These are phyloP conservation scores for Sclerotinia minor DNA, from an alignment of 2,329 filamentous ascomycete species.

Conservation along the genomic window DNA sequence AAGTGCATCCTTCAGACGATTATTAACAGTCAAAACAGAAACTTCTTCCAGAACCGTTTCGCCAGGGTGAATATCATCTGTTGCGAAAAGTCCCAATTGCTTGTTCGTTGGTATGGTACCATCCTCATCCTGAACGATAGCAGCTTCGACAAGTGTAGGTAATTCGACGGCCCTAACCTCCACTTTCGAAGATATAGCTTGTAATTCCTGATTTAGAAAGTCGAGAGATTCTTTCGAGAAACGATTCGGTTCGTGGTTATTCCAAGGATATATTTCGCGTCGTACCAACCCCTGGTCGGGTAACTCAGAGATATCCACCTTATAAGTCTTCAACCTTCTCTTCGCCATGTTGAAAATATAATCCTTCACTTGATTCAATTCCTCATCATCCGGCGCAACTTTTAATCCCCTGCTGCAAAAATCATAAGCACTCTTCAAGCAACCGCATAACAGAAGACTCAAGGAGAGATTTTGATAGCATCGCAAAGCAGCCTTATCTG, in stretches of 20 bases:
- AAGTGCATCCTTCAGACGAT: slow-evolving; percentile 78
- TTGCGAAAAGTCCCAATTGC: slow-evolving; percentile 90
- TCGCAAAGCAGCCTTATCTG: slow-evolving; percentile 53
- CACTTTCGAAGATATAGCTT: slow-evolving; percentile 73
- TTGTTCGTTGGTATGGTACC: slow-evolving; percentile 60
- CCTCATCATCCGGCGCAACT: slow-evolving; percentile 54
- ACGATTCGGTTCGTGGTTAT: slow-evolving; percentile 66
- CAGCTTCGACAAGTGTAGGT: slow-evolving; percentile 60
- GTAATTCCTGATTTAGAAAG: slow-evolving; percentile 70
- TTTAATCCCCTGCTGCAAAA: slow-evolving; percentile 65
- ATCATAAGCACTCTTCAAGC: slow-evolving; percentile 64
- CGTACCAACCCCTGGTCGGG: slow-evolving; percentile 71
- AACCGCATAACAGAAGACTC: slow-evolving; percentile 63
- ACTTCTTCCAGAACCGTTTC: slow-evolving; percentile 79
- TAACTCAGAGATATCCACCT: slow-evolving; percentile 54
- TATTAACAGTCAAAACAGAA: slow-evolving; percentile 85
- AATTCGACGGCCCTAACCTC: slow-evolving; percentile 75
- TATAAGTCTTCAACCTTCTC: slow-evolving; percentile 48
- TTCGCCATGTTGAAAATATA: slow-evolving; percentile 56
- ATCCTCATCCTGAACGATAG: slow-evolving; percentile 51
- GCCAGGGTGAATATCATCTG: slow-evolving; percentile 72
- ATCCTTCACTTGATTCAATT: slow-evolving; percentile 55
- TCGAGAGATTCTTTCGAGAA: slow-evolving; percentile 67
- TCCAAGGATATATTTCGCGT: slow-evolving; percentile 70
- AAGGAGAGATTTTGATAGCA: slow-evolving; percentile 61